Conservation (phyloP, 106 monocot species). For the Triglochin maritima region DNA sequence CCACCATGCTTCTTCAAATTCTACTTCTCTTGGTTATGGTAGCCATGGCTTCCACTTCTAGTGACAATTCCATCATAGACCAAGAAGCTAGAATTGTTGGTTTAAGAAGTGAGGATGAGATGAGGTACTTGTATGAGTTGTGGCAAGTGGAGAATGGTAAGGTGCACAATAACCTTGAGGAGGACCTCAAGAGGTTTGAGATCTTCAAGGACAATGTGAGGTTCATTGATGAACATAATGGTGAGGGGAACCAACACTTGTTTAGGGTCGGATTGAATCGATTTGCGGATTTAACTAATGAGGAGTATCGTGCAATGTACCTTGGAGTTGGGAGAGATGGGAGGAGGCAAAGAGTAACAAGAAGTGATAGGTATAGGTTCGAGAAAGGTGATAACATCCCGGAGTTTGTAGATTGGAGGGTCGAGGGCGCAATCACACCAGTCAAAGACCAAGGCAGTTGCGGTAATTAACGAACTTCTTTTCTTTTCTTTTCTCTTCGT, state of each 20-base stretch:
- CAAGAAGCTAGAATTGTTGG: too few relatives aligned
- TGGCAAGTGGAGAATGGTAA: constrained; percentile 31
- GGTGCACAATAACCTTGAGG: constrained; percentile 31
- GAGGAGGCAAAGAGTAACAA: not conserved
- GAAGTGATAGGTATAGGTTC: constrained; percentile 10
- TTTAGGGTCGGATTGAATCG: constrained; percentile 36
- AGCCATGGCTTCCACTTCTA: too few relatives aligned
- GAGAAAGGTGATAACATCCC: constrained; percentile 6
- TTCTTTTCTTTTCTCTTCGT: not conserved
- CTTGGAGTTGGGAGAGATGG: constrained; percentile 17
- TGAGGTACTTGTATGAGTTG: constrained; percentile 30
- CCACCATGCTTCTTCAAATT: too few relatives aligned
- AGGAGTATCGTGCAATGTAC: constrained; percentile 12
- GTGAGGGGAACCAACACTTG: constrained; percentile 14
- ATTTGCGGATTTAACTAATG: constrained; percentile 58
- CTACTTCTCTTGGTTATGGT: too few relatives aligned
- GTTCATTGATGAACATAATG: constrained; percentile 80
- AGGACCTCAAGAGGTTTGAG: constrained; percentile 43
- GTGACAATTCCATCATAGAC: too few relatives aligned
- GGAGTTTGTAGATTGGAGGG: constrained; percentile 14
- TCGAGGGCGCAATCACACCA: constrained; percentile 9
- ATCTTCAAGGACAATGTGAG: constrained; percentile 67
- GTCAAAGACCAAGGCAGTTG: constrained; percentile 28
- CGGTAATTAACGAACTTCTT: constrained; percentile 1
- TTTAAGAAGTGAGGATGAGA: constrained; percentile 43